Evolutionary conservation across 2,329 filamentous ascomycete genomes (phyloP), one percentile per base, ranked within the genome.

Genomic region (Fusarium hostae): DNA sequence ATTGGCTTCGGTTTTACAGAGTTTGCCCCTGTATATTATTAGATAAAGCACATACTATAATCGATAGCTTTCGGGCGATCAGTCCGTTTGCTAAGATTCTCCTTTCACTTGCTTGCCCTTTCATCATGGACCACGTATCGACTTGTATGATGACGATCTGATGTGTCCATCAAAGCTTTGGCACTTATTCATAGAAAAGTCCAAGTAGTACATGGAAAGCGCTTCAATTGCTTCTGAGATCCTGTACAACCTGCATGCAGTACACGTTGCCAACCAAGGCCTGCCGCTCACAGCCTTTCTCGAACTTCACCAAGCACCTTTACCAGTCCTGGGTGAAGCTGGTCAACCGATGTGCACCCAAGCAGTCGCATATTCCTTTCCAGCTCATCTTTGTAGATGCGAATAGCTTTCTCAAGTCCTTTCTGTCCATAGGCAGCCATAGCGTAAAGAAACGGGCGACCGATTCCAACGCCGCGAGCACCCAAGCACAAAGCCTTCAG

Each of bases 301-400:
- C 34, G 51, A 40, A 35, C 3, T 6, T 40, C 55, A 4, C 41
- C 32, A 3, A 63, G 32, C 3, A 54, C 4, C 16, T 50, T 71
- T 1, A 71, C 52, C 5, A 71, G 6, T 10, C 43, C 52, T 15
- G 43, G 39, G 4, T 64, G 48, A 64, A 98, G 83, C 74, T 98
- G 90, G 37, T 89, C 89, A 18, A 99, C 81, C 59, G 83, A 90
- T 13, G 87, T 88, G 60, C 90, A 92, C 9, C 96, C 96, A 74
- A 98, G 93, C 68, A 98, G 84, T 5, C 96, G 89, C 95, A 98
- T 98, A 77, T 95, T 95, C 94, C 98, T 98, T 84, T 97, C 94
- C 90, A 98, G 92, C 86, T 98, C 96, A 77, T 98, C 95, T 83
- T 93, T 94, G 75, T 97, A 87, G 65, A 97, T 84, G 79, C 94